Conservation (phyloP, 2,329 filamentous ascomycete genomes). For the Beauveria pseudobassiana region DNA sequence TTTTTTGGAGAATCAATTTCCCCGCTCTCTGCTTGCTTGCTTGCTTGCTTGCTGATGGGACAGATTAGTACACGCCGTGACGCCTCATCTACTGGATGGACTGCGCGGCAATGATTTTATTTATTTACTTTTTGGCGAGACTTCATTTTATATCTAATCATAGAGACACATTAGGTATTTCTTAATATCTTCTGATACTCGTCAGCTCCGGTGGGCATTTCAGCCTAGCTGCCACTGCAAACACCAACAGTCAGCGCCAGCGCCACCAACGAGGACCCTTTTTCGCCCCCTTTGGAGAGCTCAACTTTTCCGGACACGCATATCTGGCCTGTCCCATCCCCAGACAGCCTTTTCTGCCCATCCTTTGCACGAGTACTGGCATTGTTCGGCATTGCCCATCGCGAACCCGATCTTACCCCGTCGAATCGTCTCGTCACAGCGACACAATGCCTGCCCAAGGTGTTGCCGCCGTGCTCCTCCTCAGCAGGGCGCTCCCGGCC, state of each 20-base stretch:
- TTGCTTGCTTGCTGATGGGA: no score
- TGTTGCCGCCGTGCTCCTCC: slow-evolving; percentile 10
- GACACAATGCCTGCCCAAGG: slow-evolving; percentile 7
- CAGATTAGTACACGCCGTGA: no score
- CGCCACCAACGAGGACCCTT: neutral
- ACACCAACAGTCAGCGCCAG: neutral
- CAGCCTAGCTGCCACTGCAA: no score
- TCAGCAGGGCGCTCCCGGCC: slow-evolving; percentile 6
- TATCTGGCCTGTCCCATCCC: slow-evolving; percentile 1
- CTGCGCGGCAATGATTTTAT: no score
- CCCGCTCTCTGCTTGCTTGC: no score
- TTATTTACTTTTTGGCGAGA: no score
- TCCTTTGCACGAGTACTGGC: neutral
- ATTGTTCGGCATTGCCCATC: neutral
- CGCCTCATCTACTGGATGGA: no score
- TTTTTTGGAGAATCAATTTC: neutral
- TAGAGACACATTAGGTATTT: no score
- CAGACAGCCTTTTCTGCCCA: neutral
- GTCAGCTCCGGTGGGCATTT: no score
- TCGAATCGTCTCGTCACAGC: neutral
- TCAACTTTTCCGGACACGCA: neutral
- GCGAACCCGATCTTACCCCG: neutral
- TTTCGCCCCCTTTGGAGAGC: neutral
- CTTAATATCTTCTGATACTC: no score
- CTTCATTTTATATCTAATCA: no score